Evolutionary conservation across 495 filamentous ascomycete species (phyloP).

Genomic region (Stereocaulon alpinum): DNA sequence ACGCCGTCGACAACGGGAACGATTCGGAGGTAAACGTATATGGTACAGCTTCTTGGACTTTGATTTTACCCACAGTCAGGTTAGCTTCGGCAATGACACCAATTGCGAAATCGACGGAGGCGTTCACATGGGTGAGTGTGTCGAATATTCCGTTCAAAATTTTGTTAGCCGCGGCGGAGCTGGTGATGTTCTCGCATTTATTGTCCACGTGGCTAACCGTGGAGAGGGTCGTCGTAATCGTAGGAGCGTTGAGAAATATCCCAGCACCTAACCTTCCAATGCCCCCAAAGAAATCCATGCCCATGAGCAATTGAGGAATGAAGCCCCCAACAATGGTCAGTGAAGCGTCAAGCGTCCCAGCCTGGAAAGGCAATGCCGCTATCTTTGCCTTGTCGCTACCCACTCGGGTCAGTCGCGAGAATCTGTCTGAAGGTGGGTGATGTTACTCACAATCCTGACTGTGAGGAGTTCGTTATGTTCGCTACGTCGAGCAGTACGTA

Average conservation of each 20-base stretch:
- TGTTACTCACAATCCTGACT: conserved; percentile 25
- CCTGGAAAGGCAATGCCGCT: conserved; percentile 23
- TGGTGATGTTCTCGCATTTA: no score
- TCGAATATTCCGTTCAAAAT: neutral
- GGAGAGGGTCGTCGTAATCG: conserved; percentile 18
- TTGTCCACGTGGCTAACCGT: neutral
- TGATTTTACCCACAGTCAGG: neutral
- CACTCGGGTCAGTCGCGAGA: neutral
- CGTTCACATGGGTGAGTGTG: conserved; percentile 20
- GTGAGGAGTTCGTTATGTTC: conserved; percentile 18
- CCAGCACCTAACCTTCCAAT: conserved; percentile 21
- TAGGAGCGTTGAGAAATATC: conserved; percentile 22
- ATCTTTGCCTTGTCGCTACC: conserved; percentile 22
- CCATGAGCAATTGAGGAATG: conserved; percentile 24
- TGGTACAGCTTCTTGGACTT: neutral
- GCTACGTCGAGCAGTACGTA: conserved; percentile 17
- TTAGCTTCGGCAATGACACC: conserved; percentile 16
- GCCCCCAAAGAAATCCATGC: conserved; percentile 17
- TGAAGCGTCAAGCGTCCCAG: conserved; percentile 13
- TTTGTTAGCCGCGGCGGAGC: no score
- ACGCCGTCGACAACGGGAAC: conserved; percentile 20
- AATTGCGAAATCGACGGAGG: conserved; percentile 19
- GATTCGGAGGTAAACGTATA: conserved; percentile 4
- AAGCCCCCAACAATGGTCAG: conserved; percentile 21
- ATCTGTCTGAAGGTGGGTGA: neutral